Conservation (phyloP, 2,329 filamentous ascomycete species). For the Claviceps capensis region DNA sequence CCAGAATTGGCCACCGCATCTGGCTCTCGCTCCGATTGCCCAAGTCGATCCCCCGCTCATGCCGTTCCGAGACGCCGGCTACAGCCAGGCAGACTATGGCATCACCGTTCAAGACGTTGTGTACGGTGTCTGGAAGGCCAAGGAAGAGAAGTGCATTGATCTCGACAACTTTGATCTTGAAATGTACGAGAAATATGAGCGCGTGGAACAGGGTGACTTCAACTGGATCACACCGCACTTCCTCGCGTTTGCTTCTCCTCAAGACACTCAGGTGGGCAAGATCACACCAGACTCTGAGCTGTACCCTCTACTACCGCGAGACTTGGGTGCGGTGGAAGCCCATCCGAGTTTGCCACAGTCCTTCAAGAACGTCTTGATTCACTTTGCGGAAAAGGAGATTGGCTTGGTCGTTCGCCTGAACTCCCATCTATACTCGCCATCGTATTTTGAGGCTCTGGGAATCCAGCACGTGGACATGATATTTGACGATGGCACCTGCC, state of each 20-base stretch:
- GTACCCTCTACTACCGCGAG: conserved; percentile 62
- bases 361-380: conserved; percentile 90
- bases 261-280: conserved; percentile 62
- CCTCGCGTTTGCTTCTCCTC: conserved; percentile 89
- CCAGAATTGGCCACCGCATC: conserved; percentile 91
- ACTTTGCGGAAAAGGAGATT: conserved; percentile 79
- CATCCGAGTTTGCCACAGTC: conserved; percentile 62
- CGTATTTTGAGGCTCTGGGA: conserved; percentile 91
- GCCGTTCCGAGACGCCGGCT: conserved; percentile 96
- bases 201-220: conserved; percentile 97
- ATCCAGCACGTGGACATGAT: conserved; percentile 99
- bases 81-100: conserved; percentile 94
- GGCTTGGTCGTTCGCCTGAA: conserved; percentile 91
- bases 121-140: conserved; percentile 97
- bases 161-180: conserved; percentile 91
- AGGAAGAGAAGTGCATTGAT: conserved; percentile 84
- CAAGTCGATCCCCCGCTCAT: conserved; percentile 96
- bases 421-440: conserved; percentile 87
- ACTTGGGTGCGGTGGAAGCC: conserved; percentile 55
- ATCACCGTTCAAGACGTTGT: conserved; percentile 95
- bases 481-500: conserved; percentile 96
- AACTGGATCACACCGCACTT: conserved; percentile 97
- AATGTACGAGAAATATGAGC: conserved; percentile 91
- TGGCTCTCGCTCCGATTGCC: conserved; percentile 87
- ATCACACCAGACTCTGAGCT: conserved; percentile 60